These are phyloP conservation scores for Agapanthus africanus DNA, from an alignment of 106 monocot genomes.

Conservation along the genomic window DNA sequence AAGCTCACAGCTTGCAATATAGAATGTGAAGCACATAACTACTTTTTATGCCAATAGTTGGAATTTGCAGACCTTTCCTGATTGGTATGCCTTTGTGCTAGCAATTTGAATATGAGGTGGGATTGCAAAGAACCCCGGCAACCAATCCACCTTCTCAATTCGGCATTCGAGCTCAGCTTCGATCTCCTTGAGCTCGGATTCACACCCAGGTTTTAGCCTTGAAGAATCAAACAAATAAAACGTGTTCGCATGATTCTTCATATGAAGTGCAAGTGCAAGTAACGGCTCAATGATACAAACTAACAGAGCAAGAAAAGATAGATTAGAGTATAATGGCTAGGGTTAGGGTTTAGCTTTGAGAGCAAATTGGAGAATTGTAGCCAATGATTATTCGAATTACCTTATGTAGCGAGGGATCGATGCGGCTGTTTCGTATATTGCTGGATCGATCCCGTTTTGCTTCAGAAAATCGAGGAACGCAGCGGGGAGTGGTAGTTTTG, in stretches of 20 bases:
- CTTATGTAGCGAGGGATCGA: conserved; percentile 83
- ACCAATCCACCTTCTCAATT: conserved; percentile 46
- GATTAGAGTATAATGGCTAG: too few relatives aligned
- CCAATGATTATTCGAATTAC: conserved; percentile 14
- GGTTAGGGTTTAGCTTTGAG: too few relatives aligned
- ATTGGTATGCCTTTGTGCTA: conserved; percentile 44
- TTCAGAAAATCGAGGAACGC: conserved; percentile 67
- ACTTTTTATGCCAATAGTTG: too few relatives aligned
- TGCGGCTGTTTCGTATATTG: conserved; percentile 43
- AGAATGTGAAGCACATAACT: too few relatives aligned
- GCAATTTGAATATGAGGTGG: conserved; percentile 75
- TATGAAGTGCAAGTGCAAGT: neutral
- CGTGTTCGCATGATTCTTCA: neutral
- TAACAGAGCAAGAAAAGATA: neutral
- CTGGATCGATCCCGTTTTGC: conserved; percentile 62
- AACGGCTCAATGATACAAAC: neutral
- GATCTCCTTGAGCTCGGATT: conserved; percentile 34
- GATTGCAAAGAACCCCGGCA: conserved; percentile 58
- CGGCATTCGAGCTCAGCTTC: conserved; percentile 62
- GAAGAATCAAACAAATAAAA: neutral
- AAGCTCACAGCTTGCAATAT: too few relatives aligned
- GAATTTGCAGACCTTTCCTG: conserved; percentile 63
- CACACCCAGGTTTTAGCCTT: conserved; percentile 75
- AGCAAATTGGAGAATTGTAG: neutral
- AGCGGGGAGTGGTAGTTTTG: conserved; percentile 39